Percentiles rank a stretch among this genome's conserved stretches.
Conservation (phyloP, 306 rosid species). For the Corylus americana region DNA sequence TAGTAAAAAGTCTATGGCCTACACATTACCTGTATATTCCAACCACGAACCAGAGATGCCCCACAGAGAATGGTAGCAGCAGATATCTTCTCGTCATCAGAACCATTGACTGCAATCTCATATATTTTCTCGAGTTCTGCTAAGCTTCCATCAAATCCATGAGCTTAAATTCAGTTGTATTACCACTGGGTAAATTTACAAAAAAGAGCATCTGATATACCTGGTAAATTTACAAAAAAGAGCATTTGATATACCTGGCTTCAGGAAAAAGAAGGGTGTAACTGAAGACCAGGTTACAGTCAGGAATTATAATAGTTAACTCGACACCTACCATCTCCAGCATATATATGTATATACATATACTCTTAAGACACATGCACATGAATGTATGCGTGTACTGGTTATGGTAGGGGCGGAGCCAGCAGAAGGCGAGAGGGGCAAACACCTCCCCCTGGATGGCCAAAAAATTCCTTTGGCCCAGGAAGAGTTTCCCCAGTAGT, state of each 20-base stretch:
- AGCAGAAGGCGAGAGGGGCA: too few relatives aligned
- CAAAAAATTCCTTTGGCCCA: too few relatives aligned
- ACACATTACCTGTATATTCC: slow-evolving; percentile 87
- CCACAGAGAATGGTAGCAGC: slow-evolving; percentile 92
- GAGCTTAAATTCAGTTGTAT: slow-evolving; percentile 68
- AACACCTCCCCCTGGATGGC: too few relatives aligned
- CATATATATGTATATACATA: slow-evolving; percentile 5
- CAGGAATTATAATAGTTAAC: slow-evolving; percentile 25
- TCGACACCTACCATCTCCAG: slow-evolving; percentile 29
- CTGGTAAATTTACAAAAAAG: slow-evolving; percentile 41
- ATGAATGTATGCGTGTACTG: background rate
- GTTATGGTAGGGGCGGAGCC: background rate
- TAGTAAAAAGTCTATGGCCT: background rate
- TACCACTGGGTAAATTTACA: slow-evolving; percentile 40
- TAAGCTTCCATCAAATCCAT: slow-evolving; percentile 93
- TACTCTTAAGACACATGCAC: background rate
- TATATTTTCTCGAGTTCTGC: slow-evolving; percentile 86
- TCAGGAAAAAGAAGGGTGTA: slow-evolving; percentile 47
- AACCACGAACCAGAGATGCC: slow-evolving; percentile 84
- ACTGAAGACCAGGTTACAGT: slow-evolving; percentile 40
- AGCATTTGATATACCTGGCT: slow-evolving; percentile 50
- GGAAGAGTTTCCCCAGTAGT: too few relatives aligned
- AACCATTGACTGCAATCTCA: slow-evolving; percentile 80
- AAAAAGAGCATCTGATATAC: slow-evolving; percentile 46
- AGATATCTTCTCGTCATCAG: slow-evolving; percentile 83